phyloP scores from a whole-genome alignment of 441 rosid species.

The Geranium incanum region DNA sequence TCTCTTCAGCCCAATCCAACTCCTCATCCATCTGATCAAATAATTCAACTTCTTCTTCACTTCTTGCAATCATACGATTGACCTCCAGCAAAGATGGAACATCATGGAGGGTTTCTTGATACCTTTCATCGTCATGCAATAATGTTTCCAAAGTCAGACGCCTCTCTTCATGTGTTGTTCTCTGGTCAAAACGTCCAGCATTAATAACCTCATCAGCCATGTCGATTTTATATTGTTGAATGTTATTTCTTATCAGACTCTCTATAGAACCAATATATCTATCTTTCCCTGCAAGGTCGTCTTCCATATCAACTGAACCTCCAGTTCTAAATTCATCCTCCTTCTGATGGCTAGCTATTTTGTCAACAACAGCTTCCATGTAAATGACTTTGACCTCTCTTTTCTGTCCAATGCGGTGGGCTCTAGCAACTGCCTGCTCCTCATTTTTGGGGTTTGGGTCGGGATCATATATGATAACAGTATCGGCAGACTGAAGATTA shows the following conservation, averaged over 20 bases:
- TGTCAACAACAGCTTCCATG: slow-evolving; percentile 98
- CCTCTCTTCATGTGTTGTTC: slow-evolving; percentile 99
- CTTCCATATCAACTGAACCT: slow-evolving; percentile 77
- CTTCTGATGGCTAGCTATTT: slow-evolving; percentile 82
- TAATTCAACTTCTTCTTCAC: slow-evolving; percentile 87
- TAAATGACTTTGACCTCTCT: slow-evolving; percentile 98
- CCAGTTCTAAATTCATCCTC: slow-evolving; percentile 92
- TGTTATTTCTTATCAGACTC: slow-evolving; percentile 96
- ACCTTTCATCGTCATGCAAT: slow-evolving; percentile 96
- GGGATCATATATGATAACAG: slow-evolving; percentile 97
- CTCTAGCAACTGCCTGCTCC: slow-evolving; percentile 99
- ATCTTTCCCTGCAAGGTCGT: slow-evolving; percentile 98
- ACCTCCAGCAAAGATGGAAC: slow-evolving; percentile 95
- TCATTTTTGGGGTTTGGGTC: slow-evolving; percentile 99
- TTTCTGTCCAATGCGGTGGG: slow-evolving; percentile 97
- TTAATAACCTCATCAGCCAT: slow-evolving; percentile 99
- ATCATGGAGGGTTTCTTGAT: slow-evolving; percentile 93
- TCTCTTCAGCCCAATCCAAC: slow-evolving; percentile 85
- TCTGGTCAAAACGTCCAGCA: slow-evolving; percentile 99
- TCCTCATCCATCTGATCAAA: slow-evolving; percentile 99
- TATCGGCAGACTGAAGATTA: slow-evolving; percentile 98
- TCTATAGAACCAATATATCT: slow-evolving; percentile 97
- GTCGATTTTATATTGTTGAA: slow-evolving; percentile 99
- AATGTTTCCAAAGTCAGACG: slow-evolving; percentile 95
- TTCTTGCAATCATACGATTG: slow-evolving; percentile 96